Conservation (phyloP, 2,329 filamentous ascomycete species). For the Trichoderma breve region DNA sequence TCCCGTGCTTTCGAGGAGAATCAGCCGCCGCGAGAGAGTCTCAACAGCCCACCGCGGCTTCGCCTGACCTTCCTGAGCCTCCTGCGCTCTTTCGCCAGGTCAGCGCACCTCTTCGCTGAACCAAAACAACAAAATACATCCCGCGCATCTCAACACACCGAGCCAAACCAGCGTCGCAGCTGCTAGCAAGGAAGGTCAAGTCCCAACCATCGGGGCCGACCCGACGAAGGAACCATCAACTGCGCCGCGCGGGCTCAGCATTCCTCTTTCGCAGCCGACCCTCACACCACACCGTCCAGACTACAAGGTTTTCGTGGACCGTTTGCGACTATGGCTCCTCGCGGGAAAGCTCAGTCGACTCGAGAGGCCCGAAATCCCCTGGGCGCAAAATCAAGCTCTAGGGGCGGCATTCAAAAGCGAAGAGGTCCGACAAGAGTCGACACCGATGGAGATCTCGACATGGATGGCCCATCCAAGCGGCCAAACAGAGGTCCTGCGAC, state of each 20-base stretch:
- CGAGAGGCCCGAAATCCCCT: conserved; percentile 34
- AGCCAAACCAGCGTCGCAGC: not conserved
- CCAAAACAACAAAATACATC: not conserved
- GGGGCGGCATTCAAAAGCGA: conserved; percentile 50
- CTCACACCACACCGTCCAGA: not conserved
- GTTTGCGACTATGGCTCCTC: conserved; percentile 34
- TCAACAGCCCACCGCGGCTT: not conserved
- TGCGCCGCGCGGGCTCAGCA: not conserved
- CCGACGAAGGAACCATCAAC: not conserved
- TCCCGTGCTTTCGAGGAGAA: not conserved
- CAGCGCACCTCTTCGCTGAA: not conserved
- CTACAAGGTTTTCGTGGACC: not conserved
- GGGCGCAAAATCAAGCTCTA: conserved; percentile 34
- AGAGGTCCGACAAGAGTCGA: conserved; percentile 44
- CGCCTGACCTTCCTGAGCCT: not conserved
- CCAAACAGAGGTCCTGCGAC: conserved; percentile 32
- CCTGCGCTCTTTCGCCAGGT: not conserved
- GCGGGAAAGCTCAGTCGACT: conserved; percentile 30
- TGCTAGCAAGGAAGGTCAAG: not conserved
- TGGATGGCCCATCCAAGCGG: conserved; percentile 45
- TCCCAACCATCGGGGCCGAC: not conserved
- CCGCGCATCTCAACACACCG: not conserved
- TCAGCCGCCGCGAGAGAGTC: not conserved
- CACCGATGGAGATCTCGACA: conserved; percentile 59
- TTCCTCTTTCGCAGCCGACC: not conserved